Evolutionary conservation across 2,329 filamentous ascomycete species (phyloP).

Genomic region (Pseudogymnoascus sp.): DNA sequence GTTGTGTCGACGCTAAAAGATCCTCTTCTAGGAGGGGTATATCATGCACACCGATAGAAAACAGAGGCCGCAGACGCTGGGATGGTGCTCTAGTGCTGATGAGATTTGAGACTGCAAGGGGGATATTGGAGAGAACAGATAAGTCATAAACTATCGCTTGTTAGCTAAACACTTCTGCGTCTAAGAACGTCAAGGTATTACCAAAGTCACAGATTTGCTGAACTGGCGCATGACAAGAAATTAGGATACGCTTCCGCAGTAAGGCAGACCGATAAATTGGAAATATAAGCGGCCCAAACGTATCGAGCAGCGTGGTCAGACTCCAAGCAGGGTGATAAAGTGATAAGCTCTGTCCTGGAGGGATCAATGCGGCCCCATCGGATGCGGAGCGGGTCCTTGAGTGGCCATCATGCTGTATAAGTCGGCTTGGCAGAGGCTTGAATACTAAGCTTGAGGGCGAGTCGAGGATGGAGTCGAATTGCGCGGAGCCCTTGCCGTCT

Average conservation of each 20-base stretch:
- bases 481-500: conserved; percentile 13
- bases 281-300: conserved; percentile 86
- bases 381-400: conserved; percentile 51
- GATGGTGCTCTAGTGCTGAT: conserved; percentile 55
- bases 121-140: conserved; percentile 85
- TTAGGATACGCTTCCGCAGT: conserved; percentile 76
- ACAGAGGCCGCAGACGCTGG: conserved; percentile 71
- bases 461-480: conserved; percentile 24
- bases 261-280: conserved; percentile 82
- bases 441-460: conserved; percentile 37
- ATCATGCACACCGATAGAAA: conserved; percentile 87
- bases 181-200: conserved; percentile 32
- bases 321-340: conserved; percentile 81
- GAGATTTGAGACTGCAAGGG: conserved; percentile 61
- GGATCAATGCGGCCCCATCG: conserved; percentile 50
- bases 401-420: conserved; percentile 34
- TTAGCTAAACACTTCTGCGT: conserved; percentile 10
- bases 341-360: conserved; percentile 59
- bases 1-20: conserved; percentile 36
- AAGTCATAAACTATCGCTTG: conserved; percentile 72
- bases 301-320: conserved; percentile 66
- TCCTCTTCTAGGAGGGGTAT: conserved; percentile 68
- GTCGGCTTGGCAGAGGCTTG: conserved; percentile 28
- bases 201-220: conserved; percentile 83
- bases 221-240: conserved; percentile 80